Conservation (phyloP, 2,329 filamentous ascomycete genomes). For the Balansia obtecta region DNA sequence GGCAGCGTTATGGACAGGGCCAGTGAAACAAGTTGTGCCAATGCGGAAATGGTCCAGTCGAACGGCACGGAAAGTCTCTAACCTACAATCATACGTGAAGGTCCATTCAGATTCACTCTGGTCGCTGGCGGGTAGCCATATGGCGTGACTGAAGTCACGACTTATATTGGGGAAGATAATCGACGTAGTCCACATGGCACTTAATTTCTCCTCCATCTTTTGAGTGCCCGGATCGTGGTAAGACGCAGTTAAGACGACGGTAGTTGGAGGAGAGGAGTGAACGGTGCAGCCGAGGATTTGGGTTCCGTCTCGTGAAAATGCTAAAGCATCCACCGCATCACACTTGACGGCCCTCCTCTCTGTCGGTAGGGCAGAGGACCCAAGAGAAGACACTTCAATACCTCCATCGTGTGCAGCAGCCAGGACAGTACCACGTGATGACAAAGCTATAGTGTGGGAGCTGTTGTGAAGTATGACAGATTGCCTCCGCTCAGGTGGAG, state of each 20-base stretch:
- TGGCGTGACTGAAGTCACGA: conserved; percentile 65
- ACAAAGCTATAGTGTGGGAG: conserved; percentile 66
- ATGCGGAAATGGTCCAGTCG: conserved; percentile 63
- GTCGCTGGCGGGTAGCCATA: conserved; percentile 49
- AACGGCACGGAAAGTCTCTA: conserved; percentile 68
- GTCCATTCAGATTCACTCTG: conserved; percentile 61
- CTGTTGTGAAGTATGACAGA: conserved; percentile 68
- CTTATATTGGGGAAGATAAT: conserved; percentile 77
- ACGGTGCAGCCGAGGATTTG: conserved; percentile 67
- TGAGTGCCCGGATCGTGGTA: conserved; percentile 64
- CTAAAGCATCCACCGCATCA: conserved; percentile 58
- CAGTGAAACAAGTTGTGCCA: conserved; percentile 69
- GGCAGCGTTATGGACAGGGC: conserved; percentile 42
- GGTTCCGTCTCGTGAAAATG: conserved; percentile 67
- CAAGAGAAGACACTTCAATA: conserved; percentile 76
- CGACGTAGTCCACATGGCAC: conserved; percentile 72
- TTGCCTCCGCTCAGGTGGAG: conserved; percentile 57
- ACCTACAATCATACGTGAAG: conserved; percentile 64
- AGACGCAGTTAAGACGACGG: conserved; percentile 66
- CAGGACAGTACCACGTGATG: conserved; percentile 68
- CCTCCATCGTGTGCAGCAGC: conserved; percentile 77
- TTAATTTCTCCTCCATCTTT: conserved; percentile 53
- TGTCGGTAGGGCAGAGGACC: conserved; percentile 46
- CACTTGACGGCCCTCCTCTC: conserved; percentile 70
- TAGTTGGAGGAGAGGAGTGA: conserved; percentile 50